Conservation (phyloP, 1,139 yeast genomes). For the Geotrichum aggregatum region DNA sequence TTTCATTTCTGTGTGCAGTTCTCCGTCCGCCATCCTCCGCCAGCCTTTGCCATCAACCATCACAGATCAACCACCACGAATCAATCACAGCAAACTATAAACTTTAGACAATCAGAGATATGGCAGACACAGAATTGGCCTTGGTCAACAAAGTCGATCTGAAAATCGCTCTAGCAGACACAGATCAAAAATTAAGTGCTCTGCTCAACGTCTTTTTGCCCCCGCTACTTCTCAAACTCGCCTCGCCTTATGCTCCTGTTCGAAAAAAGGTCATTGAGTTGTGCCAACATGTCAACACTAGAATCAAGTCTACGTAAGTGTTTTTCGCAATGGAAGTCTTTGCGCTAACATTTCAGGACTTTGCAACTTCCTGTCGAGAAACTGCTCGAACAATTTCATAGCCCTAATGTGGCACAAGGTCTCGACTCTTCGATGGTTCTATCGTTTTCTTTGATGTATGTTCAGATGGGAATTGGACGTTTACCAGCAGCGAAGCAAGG, state of each 20-base stretch:
- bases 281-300: slow-evolving; percentile 61
- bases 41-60: not conserved
- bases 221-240: slow-evolving; percentile 73
- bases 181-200: slow-evolving; percentile 60
- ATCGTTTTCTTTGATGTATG: slow-evolving; percentile 61
- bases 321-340: not conserved
- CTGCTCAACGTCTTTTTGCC: slow-evolving; percentile 61
- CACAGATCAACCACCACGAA: not conserved
- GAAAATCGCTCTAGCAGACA: slow-evolving; percentile 70
- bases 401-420: slow-evolving; percentile 46
- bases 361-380: slow-evolving; percentile 60
- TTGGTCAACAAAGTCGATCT: slow-evolving; percentile 59
- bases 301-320: slow-evolving; percentile 53
- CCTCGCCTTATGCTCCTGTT: slow-evolving; percentile 67
- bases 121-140: slow-evolving; percentile 36
- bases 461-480: slow-evolving; percentile 58
- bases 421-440: slow-evolving; percentile 53
- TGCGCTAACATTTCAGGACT: slow-evolving; percentile 27
- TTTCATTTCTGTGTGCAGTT: not conserved
- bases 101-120: too few species aligned
- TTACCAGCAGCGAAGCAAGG: slow-evolving; percentile 26
- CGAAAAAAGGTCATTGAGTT: slow-evolving; percentile 64
- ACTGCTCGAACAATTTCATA: slow-evolving; percentile 58
- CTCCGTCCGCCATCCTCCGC: not conserved
- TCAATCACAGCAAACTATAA: not conserved